Evolutionary conservation across 1,139 yeast species (phyloP), one percentile per base, ranked within the genome.

Genomic region (Insectozyma bohioensis): DNA sequence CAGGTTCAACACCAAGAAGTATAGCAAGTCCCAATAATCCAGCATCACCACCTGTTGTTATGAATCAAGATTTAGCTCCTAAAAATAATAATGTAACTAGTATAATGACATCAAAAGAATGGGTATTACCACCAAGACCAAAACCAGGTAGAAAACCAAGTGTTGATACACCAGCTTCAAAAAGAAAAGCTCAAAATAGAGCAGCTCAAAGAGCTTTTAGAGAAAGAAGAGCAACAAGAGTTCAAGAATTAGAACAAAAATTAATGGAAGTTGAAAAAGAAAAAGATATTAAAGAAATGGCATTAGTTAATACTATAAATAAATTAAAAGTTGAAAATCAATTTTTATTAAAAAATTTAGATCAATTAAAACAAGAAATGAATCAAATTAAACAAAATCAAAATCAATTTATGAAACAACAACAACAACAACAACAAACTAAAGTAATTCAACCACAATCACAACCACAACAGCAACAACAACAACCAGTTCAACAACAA

Each of bases 151-250:
- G 95, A 39, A 86, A 86, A 57, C 95, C 95, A 9, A 75, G 88
- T 39, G 78, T 76, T 4, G 85, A 77, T 43, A 78, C 84, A 0
- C 85, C 85, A 1, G 83, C 84, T 1, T 74, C 81, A 26, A 85
- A 85, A 52, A 66, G 96, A 37, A 87, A 88, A 58, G 95, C 95
- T 1, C 97, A 90, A 60, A 90, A 90, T 54, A 69, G 97, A 39
- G 96, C 95, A 16, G 97, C 97, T 3, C 97, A 88, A 61, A 61
- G 97, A 36, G 97, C 97, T 0, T 90, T 88, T 60, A 61, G 95
- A 41, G 87, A 86, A 56, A 63, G 94, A 47, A 59, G 94, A 48
- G 95, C 95, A 12, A 80, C 77, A 7, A 47, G 78, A 38, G 75
- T 73, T 17, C 75, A 72, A 47, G 73, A 67, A 44, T 47, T 67